Base-by-base conservation (phyloP, 179 eudicot genomes). In the Spergularia azorica region DNA sequence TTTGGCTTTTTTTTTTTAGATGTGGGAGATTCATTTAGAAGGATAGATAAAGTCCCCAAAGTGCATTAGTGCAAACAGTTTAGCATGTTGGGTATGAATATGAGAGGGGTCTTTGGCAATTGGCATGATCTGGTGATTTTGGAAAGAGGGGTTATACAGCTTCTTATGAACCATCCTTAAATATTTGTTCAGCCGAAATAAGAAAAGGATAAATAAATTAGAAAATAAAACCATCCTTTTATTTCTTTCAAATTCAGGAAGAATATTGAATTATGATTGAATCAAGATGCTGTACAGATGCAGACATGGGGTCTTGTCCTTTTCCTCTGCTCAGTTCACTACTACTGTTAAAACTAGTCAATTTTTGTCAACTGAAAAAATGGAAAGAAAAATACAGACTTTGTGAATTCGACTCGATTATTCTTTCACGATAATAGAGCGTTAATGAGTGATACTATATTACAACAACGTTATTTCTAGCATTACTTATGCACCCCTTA, bases 291-390 rank as follows among this genome's bases (percentile, higher is more conserved):
- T 75, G 60, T 65, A 54, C 59, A 67, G 41, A 66, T 73, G 80
- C 75, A 77, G 80, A 81, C 84, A 81, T 59, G 58, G 77, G 54
- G 61, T 54, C 67, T 81, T 73, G 80, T 77, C 84, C 16, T 73
- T 81, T 77, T 52, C 74, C 60, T 74, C 5, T 74, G 39, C 26
- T 68, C 65, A 52, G 71, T 58, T 62, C 55, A 57, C 61, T 32
- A 17, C 6, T 66, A 17, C n/a, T n/a, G n/a, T n/a, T n/a, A n/a
- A n/a, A n/a, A n/a, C n/a, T n/a, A n/a, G n/a, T n/a, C n/a, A n/a
- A n/a, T n/a, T n/a, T n/a, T n/a, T n/a, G n/a, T n/a, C n/a, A n/a
- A n/a, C n/a, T n/a, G n/a, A n/a, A n/a, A n/a, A n/a, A n/a, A n/a
- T n/a, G n/a, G n/a, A n/a, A n/a, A n/a, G n/a, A n/a, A n/a, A n/a